Percentiles rank a stretch among this genome's conserved stretches.
Evolutionary conservation across 2,329 filamentous ascomycete genomes (phyloP).

Genomic region (Pseudogymnoascus sp.): DNA sequence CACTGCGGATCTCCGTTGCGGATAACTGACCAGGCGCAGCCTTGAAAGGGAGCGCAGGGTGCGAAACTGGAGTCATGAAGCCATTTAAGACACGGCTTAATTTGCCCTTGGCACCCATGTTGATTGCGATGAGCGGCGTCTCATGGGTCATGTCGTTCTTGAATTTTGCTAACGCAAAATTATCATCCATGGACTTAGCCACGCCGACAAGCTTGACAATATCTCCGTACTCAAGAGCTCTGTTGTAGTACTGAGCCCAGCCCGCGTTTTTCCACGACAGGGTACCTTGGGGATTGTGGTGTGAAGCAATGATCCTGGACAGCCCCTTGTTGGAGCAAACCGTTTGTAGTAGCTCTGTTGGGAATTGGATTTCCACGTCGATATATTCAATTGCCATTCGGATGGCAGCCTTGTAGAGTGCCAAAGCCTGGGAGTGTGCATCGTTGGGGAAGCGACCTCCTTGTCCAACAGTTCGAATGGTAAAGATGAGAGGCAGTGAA

Average conservation of each 20-base stretch:
- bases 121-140: slow-evolving; percentile 85
- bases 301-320: slow-evolving; percentile 85
- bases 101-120: slow-evolving; percentile 86
- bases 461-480: slow-evolving; percentile 75
- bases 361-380: slow-evolving; percentile 83
- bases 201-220: slow-evolving; percentile 89
- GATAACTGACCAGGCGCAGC: slow-evolving; percentile 92
- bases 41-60: slow-evolving; percentile 81
- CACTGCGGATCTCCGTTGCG: slow-evolving; percentile 76
- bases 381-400: slow-evolving; percentile 85
- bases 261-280: slow-evolving; percentile 89
- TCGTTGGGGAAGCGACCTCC: slow-evolving; percentile 81
- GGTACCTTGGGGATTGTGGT: slow-evolving; percentile 74
- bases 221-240: slow-evolving; percentile 80
- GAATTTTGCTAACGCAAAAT: slow-evolving; percentile 77
- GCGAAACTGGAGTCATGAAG: slow-evolving; percentile 92
- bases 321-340: slow-evolving; percentile 58
- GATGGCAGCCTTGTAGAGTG: slow-evolving; percentile 70
- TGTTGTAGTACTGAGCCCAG: slow-evolving; percentile 86
- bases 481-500: slow-evolving; percentile 81
- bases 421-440: slow-evolving; percentile 59
- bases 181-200: slow-evolving; percentile 70
- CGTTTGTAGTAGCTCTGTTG: slow-evolving; percentile 62
- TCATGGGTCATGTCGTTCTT: slow-evolving; percentile 68
- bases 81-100: slow-evolving; percentile 82